Evolutionary conservation across 331 rosid genomes (phyloP), one percentile per base, ranked within the genome.

Genomic region (Malus hybrid): DNA sequence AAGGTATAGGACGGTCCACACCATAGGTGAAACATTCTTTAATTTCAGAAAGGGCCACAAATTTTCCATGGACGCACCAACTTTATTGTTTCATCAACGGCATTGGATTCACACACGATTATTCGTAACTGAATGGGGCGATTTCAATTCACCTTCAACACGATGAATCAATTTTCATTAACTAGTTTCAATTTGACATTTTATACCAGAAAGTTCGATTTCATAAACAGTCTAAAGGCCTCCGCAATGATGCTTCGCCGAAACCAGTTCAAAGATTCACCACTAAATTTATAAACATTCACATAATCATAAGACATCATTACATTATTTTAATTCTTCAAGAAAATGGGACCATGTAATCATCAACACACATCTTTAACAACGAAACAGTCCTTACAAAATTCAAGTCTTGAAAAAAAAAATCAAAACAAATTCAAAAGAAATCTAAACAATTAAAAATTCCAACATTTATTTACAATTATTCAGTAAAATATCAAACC

Each of bases 341-440:
- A 73, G 68, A 68, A 78, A 83, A 75, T 70, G 80, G 67, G 61
- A 62, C 79, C 68, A 72, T 20, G 46, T 19, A 33, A 55, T 50
- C 34, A 19, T 24, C 79, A 80, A 62, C 32, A 6, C 70, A 8
- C 70, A 44, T 15, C 28, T 44, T 44, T 71, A 74, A 81, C n/a
- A 30, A 48, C 15, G 68, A 81, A 81, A 66, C 5, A 30, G 10
- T 72, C 18, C 26, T 65, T 28, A 13, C 20, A 71, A 26, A 64
- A 76, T 55, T 76, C 66, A 68, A 58, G 46, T 8, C 50, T 30
- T 48, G 10, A 30, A 3, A 29, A 67, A 16, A 13, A 16, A 57
- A 24, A 62, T 14, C 13, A 42, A 10, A n/a, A 28, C 10, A 26
- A 74, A 58, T 20, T 44, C 6, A 53, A 30, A 65, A 65, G 22